Conservation (phyloP, 2,329 filamentous ascomycete species). For the Microascus cirrosus region DNA sequence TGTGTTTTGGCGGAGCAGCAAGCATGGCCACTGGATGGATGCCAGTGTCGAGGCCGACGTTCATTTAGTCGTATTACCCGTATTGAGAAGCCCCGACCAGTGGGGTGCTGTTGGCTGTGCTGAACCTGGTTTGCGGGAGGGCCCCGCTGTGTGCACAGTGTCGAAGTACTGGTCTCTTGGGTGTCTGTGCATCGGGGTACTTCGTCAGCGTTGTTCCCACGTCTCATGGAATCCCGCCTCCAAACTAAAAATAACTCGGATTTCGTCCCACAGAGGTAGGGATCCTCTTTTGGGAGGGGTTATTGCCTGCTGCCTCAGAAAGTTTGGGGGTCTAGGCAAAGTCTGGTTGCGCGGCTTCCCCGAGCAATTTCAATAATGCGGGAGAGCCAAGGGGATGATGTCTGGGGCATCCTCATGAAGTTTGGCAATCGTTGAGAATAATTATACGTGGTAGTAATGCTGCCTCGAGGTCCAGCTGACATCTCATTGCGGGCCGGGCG, state of each 20-base stretch:
- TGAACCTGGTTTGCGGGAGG: neutral
- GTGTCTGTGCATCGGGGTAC: neutral
- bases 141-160: neutral
- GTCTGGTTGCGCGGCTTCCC: too few species aligned
- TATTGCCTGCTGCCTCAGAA: neutral
- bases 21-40: neutral
- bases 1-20: neutral
- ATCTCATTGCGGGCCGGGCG: too few species aligned
- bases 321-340: neutral
- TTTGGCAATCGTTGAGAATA: too few species aligned
- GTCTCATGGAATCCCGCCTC: neutral
- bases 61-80: neutral
- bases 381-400: too few species aligned
- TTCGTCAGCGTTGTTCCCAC: neutral
- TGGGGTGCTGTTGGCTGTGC: neutral
- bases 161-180: neutral
- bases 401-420: too few species aligned
- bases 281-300: neutral
- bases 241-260: too few species aligned
- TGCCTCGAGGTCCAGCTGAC: too few species aligned
- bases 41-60: neutral
- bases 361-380: too few species aligned
- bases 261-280: too few species aligned
- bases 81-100: neutral
- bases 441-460: too few species aligned